Evolutionary conservation across 2,329 filamentous ascomycete species (phyloP).

Genomic region (Sporothrix pallida): DNA sequence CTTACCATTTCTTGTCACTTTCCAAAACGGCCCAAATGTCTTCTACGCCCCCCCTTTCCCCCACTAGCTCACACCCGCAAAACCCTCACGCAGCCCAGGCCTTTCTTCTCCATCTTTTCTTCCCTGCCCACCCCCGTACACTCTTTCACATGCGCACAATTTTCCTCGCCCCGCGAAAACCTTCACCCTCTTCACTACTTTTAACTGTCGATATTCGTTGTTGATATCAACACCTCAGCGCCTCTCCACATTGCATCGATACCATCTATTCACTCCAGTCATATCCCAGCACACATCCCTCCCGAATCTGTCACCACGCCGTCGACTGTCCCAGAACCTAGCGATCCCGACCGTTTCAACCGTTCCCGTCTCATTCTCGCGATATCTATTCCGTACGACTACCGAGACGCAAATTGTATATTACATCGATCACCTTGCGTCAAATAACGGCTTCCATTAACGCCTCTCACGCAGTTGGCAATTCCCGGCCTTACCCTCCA

Average conservation of each 20-base stretch:
- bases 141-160: constrained; percentile 32
- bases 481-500: too few relatives aligned
- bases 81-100: constrained; percentile 2
- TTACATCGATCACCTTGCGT: too few relatives aligned
- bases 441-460: too few relatives aligned
- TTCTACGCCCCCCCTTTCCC: background rate
- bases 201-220: background rate
- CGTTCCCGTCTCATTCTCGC: too few relatives aligned
- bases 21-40: background rate
- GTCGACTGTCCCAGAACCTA: too few relatives aligned
- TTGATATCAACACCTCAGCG: background rate
- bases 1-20: constrained; percentile 18
- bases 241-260: background rate
- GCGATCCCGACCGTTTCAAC: too few relatives aligned
- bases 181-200: background rate
- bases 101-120: constrained; percentile 22
- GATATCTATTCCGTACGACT: too few relatives aligned
- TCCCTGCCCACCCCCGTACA: background rate
- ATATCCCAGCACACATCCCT: background rate
- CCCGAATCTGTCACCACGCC: too few relatives aligned
- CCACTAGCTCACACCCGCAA: constrained; percentile 27
- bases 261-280: background rate
- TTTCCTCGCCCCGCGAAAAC: constrained; percentile 27
- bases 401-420: too few relatives aligned
- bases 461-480: too few relatives aligned